Percentiles rank a stretch among this genome's conserved stretches.
Conservation (phyloP, 1,284 basidiomycete genomes). For the Fomitiporia mediterranea region DNA sequence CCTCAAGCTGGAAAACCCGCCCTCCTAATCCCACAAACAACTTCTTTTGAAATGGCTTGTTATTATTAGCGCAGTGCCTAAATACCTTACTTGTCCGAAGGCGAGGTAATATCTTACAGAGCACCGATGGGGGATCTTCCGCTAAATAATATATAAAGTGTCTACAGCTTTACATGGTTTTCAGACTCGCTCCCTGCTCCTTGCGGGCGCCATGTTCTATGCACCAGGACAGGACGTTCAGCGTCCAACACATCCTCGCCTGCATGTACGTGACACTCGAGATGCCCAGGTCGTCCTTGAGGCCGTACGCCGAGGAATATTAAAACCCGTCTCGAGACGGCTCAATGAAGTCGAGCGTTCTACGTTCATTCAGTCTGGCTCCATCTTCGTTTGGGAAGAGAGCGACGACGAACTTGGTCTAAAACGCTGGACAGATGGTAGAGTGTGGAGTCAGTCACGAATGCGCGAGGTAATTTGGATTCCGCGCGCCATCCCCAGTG, state of each 20-base stretch:
- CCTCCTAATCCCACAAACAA: slow-evolving; percentile 6
- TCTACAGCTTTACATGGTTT: not conserved
- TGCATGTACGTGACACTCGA: slow-evolving; percentile 58
- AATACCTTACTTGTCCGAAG: slow-evolving; percentile 15
- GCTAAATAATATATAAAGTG: slow-evolving; percentile 15
- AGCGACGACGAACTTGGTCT: slow-evolving; percentile 57
- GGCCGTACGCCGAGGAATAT: slow-evolving; percentile 50
- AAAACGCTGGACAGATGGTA: slow-evolving; percentile 62
- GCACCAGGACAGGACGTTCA: slow-evolving; percentile 43
- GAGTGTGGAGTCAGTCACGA: slow-evolving; percentile 60
- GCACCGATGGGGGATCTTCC: slow-evolving; percentile 15
- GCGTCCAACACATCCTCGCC: slow-evolving; percentile 53
- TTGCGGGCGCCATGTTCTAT: slow-evolving; percentile 33
- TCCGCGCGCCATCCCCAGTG: not conserved
- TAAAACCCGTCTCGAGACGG: slow-evolving; percentile 45
- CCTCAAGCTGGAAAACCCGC: slow-evolving; percentile 9
- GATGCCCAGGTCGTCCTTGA: slow-evolving; percentile 59
- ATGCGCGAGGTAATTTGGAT: slow-evolving; percentile 51
- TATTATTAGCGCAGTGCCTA: slow-evolving; percentile 18
- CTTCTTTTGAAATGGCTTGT: slow-evolving; percentile 3
- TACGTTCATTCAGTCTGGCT: slow-evolving; percentile 52
- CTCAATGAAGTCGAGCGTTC: slow-evolving; percentile 56
- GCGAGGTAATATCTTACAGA: slow-evolving; percentile 16
- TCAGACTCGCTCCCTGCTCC: slow-evolving; percentile 6
- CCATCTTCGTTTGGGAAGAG: slow-evolving; percentile 65